A percentile compares a stretch with the other conserved stretches of the same genome.
These are phyloP conservation scores for Penicillium tannophilum DNA, from an alignment of 495 filamentous ascomycete species.

Conservation along the genomic window DNA sequence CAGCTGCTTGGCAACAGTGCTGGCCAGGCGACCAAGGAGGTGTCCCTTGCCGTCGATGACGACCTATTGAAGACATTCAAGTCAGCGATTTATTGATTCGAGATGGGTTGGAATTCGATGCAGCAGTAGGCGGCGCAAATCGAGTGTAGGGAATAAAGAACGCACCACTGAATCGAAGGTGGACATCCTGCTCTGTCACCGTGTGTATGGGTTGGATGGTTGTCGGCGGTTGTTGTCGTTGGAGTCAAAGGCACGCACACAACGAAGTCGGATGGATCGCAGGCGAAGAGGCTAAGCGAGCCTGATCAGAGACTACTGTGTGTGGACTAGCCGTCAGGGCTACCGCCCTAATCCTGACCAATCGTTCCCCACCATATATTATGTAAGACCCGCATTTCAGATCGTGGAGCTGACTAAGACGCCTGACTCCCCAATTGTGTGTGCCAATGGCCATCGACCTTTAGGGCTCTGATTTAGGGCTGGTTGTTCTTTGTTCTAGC, in stretches of 20 bases:
- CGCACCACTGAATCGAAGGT: constrained; percentile 95
- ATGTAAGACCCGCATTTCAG: not conserved
- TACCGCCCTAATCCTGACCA: constrained; percentile 43
- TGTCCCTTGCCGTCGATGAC: constrained; percentile 99
- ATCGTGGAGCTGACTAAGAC: constrained; percentile 13
- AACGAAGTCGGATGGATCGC: constrained; percentile 49
- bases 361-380: constrained; percentile 8
- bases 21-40: constrained; percentile 97
- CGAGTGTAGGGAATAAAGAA: constrained; percentile 34
- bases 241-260: constrained; percentile 50
- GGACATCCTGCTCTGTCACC: constrained; percentile 79
- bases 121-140: constrained; percentile 4
- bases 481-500: constrained; percentile 23
- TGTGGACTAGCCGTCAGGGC: constrained; percentile 43
- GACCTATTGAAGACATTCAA: constrained; percentile 59
- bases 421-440: constrained; percentile 18
- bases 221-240: constrained; percentile 56
- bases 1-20: constrained; percentile 98
- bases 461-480: constrained; percentile 32
- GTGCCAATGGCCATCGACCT: constrained; percentile 5
- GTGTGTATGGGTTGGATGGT: constrained; percentile 48
- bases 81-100: constrained; percentile 31
- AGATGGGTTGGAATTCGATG: constrained; percentile 10
- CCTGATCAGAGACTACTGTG: constrained; percentile 32
- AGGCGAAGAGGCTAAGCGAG: constrained; percentile 45